Percentiles rank a stretch among this genome's conserved stretches.
These are phyloP conservation scores for Saccharomycopsis hybrid DNA, from an alignment of 1,139 yeast species.

Conservation along the genomic window DNA sequence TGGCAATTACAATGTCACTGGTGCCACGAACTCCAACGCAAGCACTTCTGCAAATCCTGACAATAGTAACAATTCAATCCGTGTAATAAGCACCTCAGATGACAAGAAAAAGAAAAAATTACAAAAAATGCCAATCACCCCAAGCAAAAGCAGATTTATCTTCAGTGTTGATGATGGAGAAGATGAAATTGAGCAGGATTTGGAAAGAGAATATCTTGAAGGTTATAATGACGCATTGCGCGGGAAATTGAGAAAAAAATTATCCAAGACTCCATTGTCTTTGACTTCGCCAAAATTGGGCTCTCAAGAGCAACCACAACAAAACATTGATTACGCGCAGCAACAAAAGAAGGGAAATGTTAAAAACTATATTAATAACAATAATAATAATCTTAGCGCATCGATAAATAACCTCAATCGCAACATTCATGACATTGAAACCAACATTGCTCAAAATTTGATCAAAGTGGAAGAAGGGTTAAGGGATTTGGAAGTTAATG, in stretches of 20 bases:
- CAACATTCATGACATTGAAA: conserved; percentile 17
- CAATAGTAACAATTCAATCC: conserved; percentile 3
- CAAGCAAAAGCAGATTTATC: conserved; percentile 27
- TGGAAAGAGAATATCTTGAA: conserved; percentile 59
- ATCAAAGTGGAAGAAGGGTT: conserved; percentile 25
- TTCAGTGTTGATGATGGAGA: conserved; percentile 78
- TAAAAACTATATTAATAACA: background rate
- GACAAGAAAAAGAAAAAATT: conserved; percentile 15
- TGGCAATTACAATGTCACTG: background rate
- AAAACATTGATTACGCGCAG: no score
- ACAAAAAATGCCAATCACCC: conserved; percentile 17
- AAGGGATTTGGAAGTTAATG: conserved; percentile 24
- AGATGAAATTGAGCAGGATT: conserved; percentile 50
- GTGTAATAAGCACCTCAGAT: conserved; percentile 5
- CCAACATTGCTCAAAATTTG: conserved; percentile 22
- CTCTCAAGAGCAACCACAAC: background rate
- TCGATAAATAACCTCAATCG: background rate
- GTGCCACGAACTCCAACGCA: background rate
- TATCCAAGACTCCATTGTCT: conserved; percentile 21
- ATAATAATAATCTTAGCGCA: background rate
- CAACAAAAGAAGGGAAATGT: background rate
- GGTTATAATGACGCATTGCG: conserved; percentile 68
- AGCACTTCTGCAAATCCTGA: conserved; percentile 2
- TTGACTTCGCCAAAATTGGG: conserved; percentile 11
- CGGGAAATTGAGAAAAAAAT: conserved; percentile 30